A percentile compares a stretch with the other conserved stretches of the same genome.
phyloP scores from a whole-genome alignment of 1,284 basidiomycete species.

The Tilletia indica region DNA sequence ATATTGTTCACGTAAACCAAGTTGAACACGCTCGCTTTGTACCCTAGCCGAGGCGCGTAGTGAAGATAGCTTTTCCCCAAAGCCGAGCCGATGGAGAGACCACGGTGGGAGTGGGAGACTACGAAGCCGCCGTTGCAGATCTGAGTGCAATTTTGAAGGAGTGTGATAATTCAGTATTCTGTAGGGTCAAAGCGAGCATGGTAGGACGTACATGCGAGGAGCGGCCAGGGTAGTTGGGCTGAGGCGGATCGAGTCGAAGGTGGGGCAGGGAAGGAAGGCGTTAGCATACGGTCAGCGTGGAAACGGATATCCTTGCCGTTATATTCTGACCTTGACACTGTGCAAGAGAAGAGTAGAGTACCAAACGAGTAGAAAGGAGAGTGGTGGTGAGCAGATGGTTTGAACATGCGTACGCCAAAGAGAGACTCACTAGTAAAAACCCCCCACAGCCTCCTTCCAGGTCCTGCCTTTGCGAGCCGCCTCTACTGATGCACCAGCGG shows the following conservation, averaged over 20 bases:
- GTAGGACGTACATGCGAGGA: constrained; percentile 71
- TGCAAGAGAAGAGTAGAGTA: neutral
- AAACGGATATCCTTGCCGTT: neutral
- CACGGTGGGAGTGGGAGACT: constrained; percentile 69
- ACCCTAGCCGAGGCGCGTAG: constrained; percentile 67
- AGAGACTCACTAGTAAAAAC: constrained; percentile 63
- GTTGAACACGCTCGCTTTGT: constrained; percentile 87
- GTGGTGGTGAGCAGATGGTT: neutral
- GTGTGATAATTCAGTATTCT: constrained; percentile 27
- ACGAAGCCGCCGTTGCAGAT: constrained; percentile 83
- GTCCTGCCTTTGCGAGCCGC: constrained; percentile 20
- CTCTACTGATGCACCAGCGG: neutral
- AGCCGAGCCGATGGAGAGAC: constrained; percentile 69
- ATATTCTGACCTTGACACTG: constrained; percentile 17
- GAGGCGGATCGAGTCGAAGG: constrained; percentile 26
- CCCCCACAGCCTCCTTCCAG: constrained; percentile 72
- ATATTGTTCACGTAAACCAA: constrained; percentile 81
- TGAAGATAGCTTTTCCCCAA: constrained; percentile 78
- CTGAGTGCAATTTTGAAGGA: constrained; percentile 61
- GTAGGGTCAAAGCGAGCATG: neutral
- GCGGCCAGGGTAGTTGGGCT: constrained; percentile 63
- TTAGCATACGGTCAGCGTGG: constrained; percentile 58
- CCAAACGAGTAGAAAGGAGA: neutral
- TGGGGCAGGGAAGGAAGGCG: constrained; percentile 36
- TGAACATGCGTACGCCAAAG: neutral